Evolutionary conservation across 2,329 filamentous ascomycete genomes (phyloP).

Genomic region (Hypoxylon sp.): DNA sequence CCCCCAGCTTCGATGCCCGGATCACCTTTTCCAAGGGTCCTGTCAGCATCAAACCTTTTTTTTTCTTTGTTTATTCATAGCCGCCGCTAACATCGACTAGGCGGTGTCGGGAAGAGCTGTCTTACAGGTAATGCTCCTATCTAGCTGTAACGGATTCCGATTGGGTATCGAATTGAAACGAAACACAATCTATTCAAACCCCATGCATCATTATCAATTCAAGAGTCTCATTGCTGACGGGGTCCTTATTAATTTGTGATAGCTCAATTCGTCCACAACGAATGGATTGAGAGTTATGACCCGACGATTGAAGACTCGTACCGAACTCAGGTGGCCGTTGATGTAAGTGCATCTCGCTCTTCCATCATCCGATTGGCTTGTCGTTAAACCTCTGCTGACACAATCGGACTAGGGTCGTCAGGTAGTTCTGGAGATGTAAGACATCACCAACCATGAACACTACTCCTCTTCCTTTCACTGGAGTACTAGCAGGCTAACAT

Average conservation of each 20-base stretch:
- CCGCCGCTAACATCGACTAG: constrained; percentile 60
- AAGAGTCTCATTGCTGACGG: constrained; percentile 29
- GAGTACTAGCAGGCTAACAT: constrained; percentile 49
- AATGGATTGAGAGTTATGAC: constrained; percentile 92
- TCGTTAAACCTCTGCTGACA: constrained; percentile 53
- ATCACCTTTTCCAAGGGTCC: constrained; percentile 22
- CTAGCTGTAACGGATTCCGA: constrained; percentile 43
- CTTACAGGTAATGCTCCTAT: constrained; percentile 76
- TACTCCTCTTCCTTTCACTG: constrained; percentile 46
- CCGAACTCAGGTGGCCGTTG: constrained; percentile 81
- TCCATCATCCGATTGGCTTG: constrained; percentile 36
- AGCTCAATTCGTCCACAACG: constrained; percentile 95
- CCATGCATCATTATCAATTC: constrained; percentile 28
- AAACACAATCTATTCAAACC: constrained; percentile 34
- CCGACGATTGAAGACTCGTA: constrained; percentile 85
- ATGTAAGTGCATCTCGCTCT: constrained; percentile 72
- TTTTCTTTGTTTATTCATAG: constrained; percentile 31
- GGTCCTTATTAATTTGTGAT: constrained; percentile 47
- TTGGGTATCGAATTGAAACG: constrained; percentile 35
- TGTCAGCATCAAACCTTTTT: constrained; percentile 35
- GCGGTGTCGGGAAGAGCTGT: constrained; percentile 93
- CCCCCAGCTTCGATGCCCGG: constrained; percentile 19
- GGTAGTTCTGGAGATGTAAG: constrained; percentile 90
- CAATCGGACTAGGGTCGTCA: constrained; percentile 77
- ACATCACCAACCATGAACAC: constrained; percentile 41